Evolutionary conservation across 1,139 yeast genomes (phyloP).

Genomic region (Taiozyma sp.): DNA sequence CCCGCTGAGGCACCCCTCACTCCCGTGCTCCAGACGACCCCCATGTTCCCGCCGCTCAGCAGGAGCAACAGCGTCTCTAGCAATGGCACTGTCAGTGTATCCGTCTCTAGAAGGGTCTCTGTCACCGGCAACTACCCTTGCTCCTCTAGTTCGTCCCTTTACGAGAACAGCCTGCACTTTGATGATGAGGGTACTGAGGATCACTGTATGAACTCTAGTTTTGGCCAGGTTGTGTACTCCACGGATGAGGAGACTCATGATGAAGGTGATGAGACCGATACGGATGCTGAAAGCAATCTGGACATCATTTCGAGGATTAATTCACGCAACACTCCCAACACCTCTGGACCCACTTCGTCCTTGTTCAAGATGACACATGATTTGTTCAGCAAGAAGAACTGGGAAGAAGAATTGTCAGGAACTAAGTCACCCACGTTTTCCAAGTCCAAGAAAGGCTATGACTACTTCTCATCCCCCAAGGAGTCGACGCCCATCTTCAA

Average conservation of each 20-base stretch:
- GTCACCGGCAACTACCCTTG: slow-evolving; percentile 6
- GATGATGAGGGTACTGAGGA: slow-evolving; percentile 10
- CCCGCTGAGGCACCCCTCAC: background rate
- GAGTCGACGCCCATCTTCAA: slow-evolving; percentile 23
- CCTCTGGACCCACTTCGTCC: background rate
- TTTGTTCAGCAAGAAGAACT: slow-evolving; percentile 12
- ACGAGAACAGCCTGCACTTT: slow-evolving; percentile 13
- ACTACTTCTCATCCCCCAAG: slow-evolving; percentile 12
- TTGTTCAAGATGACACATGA: slow-evolving; percentile 10
- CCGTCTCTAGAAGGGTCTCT: background rate
- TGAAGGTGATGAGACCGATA: slow-evolving; percentile 2
- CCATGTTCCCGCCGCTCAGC: background rate
- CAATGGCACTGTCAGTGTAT: background rate
- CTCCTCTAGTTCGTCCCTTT: slow-evolving; percentile 20
- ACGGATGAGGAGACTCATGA: background rate
- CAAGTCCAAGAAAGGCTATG: slow-evolving; percentile 2
- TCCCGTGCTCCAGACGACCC: background rate
- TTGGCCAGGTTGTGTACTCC: background rate
- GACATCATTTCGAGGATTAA: slow-evolving; percentile 5
- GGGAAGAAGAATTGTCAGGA: slow-evolving; percentile 9
- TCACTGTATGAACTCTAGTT: background rate
- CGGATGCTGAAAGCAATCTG: slow-evolving; percentile 4
- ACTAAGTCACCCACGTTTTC: slow-evolving; percentile 16
- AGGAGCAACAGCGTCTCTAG: background rate
- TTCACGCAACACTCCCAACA: slow-evolving; percentile 1